Base-by-base conservation (phyloP, 1,139 yeast genomes). In the Petasospora fabianii region DNA sequence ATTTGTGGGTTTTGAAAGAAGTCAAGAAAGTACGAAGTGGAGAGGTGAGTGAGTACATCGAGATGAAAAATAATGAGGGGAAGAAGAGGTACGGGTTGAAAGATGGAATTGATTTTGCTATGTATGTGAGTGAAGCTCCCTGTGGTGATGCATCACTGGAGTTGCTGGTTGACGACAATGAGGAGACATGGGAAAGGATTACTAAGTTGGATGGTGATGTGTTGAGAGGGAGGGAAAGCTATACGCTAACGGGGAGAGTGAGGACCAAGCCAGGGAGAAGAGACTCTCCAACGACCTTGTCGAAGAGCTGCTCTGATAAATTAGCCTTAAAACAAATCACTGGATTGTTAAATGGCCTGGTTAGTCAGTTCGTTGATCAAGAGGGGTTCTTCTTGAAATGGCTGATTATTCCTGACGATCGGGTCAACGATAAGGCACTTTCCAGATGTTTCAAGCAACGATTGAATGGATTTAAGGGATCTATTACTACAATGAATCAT, bases 271-370 rank as follows among this genome's bases (percentile, higher is more conserved):
- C 97, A 0, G 98, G 97, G 2, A 62, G 97, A 38, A 59, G 69
- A 14, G 97, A 90, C 56, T 82, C 96, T 3, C 68, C 73, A 2
- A 47, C 78, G 3, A 75, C 95, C 0, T 60, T 72, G 30, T 84
- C 95, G 30, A 90, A 88, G 56, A 85, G 96, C 0, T 90, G 97
- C 58, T 79, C 95, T 1, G 97, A 90, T 58, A 90, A 90, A 54
- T 56, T 90, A 21, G 72, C 86, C 30, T 44, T 80, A 35, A 71
- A 73, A 40, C 96, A 86, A 56, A 63, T 67, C 27, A 66, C 72
- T 0, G 88, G 96, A 0, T 43, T 86, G 4, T 60, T 80, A 28
- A 76, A 73, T 47, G 61, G 78, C 3, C 56, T 80, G 4, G 70
- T 75, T 2, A 64, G 73, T 33, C 50, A 52, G 2, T 46, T 79